These are phyloP conservation scores for Chrysanthemum makinoi DNA, from an alignment of 129 eudicot species.

Conservation along the genomic window DNA sequence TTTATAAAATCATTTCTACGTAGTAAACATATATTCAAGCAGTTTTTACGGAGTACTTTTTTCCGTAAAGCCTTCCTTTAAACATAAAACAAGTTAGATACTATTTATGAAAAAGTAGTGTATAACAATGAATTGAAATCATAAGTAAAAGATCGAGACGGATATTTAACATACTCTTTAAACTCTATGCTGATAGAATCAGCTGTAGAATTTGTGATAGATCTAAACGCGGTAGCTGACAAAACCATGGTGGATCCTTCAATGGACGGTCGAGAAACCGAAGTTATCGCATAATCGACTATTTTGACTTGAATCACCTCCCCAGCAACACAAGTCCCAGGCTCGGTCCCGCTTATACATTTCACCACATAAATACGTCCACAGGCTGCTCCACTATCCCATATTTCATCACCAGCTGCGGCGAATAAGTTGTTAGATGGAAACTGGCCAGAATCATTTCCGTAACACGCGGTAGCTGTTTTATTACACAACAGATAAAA, in stretches of 20 bases:
- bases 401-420: constrained; percentile 66
- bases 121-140: too few relatives aligned
- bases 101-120: too few relatives aligned
- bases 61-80: too few relatives aligned
- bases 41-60: too few relatives aligned
- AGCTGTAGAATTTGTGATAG: too few relatives aligned
- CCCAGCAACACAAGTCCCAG: constrained; percentile 32
- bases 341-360: constrained; percentile 38
- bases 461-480: constrained; percentile 58
- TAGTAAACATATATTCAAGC: too few relatives aligned
- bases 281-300: constrained; percentile 36
- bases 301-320: constrained; percentile 49
- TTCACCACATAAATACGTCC: constrained; percentile 64
- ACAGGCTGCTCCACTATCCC: constrained; percentile 78
- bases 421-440: constrained; percentile 63
- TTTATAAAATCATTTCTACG: too few relatives aligned
- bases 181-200: too few relatives aligned
- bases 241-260: constrained; percentile 48
- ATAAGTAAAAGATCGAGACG: too few relatives aligned
- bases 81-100: too few relatives aligned
- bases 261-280: constrained; percentile 26
- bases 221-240: constrained; percentile 41
- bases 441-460: constrained; percentile 53
- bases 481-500: not conserved
- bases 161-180: too few relatives aligned